Evolutionary conservation across 306 rosid species (phyloP), one percentile per base, ranked within the genome.

Genomic region (Lablab purpureus): DNA sequence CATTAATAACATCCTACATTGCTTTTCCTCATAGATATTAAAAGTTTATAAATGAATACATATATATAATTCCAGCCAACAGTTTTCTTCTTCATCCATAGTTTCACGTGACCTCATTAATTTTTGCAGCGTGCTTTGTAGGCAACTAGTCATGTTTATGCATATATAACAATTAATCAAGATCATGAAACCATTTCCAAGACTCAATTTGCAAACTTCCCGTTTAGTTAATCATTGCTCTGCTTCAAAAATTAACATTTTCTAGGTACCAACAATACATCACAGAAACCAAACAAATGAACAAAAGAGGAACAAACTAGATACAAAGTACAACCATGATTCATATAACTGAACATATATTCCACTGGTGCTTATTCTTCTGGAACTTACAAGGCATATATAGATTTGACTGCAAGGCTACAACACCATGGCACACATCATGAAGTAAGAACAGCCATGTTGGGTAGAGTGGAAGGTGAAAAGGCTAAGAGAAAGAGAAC

Each of bases 401-500:
- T 13, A 67, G 21, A 71, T 41, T 43, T 13, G 81, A 55, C 22
- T 6, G 81, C 47, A 73, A 78, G 17, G 11, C 34, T 43, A 54
- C 5, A 67, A 8, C 17, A 30, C 34, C 34, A 32, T 30, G 2
- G 2, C 1, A 40, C 3, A 74, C 10, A 51, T 84, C 36, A 68
- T 11, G 83, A 65, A 27, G 72, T 28, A 69, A 69, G n/a, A 0
- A 68, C 19, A 74, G 87, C 7, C 78, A 59, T 58, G 18, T 86
- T 80, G 9, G 89, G 87, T 15, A 80, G 23, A 0, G n/a, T 51
- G 25, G 91, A 76, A 13, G 91, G 83, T 8, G 94, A 84, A 46
- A 90, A 54, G 4, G 91, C 97, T 0, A 92, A 43, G 68, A 92
- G 34, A 58, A 89, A 28, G 52, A 92, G 90, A 25, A 90, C 82